Percentiles rank a stretch among this genome's conserved stretches.
Evolutionary conservation across 257 asterid genomes (phyloP).

Genomic region (Salvia hispanica): DNA sequence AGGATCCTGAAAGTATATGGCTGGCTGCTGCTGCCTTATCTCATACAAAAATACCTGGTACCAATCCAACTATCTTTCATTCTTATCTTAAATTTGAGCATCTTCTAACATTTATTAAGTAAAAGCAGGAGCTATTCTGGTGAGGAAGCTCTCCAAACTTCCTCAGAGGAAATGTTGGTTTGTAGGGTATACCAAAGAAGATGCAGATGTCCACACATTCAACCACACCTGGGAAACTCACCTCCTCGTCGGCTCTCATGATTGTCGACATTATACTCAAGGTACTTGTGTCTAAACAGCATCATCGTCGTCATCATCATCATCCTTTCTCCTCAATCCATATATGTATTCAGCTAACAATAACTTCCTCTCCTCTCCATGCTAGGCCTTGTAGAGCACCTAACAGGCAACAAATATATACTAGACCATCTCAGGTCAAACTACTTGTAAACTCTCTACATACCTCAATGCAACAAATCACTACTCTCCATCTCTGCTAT

Average conservation of each 20-base stretch:
- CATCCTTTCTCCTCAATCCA: too few species aligned
- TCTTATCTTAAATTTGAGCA: too few species aligned
- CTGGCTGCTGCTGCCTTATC: constrained; percentile 69
- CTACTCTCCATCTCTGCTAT: too few species aligned
- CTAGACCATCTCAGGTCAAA: constrained; percentile 37
- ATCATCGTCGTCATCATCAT: too few species aligned
- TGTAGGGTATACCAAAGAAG: constrained; percentile 53
- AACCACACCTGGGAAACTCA: constrained; percentile 60
- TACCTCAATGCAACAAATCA: background rate
- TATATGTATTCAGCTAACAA: too few species aligned
- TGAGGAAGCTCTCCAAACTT: constrained; percentile 53
- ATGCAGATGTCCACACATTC: constrained; percentile 43
- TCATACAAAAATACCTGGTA: constrained; percentile 58
- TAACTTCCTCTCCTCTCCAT: background rate
- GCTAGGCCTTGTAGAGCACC: constrained; percentile 53
- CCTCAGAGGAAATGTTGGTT: constrained; percentile 77
- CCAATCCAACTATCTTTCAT: background rate
- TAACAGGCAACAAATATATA: constrained; percentile 56
- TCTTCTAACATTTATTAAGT: too few species aligned
- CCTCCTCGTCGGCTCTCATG: constrained; percentile 63
- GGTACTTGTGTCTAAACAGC: constrained; percentile 34
- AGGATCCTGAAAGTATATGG: constrained; percentile 65
- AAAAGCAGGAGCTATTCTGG: constrained; percentile 54
- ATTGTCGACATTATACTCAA: constrained; percentile 68
- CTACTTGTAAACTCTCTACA: background rate